Evolutionary conservation across 1,139 yeast species (phyloP), one percentile per base, ranked within the genome.

Genomic region (Saccharomyces hybrid): DNA sequence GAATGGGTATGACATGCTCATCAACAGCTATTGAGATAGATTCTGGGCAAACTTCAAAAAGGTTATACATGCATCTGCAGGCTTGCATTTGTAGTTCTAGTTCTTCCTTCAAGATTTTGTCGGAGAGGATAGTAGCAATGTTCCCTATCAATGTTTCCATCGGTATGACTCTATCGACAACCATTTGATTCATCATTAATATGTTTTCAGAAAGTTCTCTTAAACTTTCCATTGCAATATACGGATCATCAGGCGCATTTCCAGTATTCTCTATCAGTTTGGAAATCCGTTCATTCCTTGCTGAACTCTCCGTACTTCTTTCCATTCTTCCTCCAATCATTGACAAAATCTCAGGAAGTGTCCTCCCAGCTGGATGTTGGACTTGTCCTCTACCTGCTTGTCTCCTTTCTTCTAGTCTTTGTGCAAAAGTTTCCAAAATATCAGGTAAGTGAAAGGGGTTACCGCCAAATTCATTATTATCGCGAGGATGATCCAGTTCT

Each of bases 21-120:
- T 79, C 77, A 6, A 88, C 84, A 4, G 90, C 84, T 53, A 78
- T 80, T 55, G 80, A 79, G 11, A 85, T 79, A 51, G 84, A 80
- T 51, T 86, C 86, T 21, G 83, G 82, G 60, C 85, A 80, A 4
- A 87, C 88, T 66, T 90, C 97, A 58, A 90, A 73, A 53, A 91
- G 73, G 67, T 89, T 91, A 68, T 88, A 86, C 24, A 91, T 74
- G 66, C 97, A 88, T 51, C 97, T 79, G 65, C 96, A 88, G 0
- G 96, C 87, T 52, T 88, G 85, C 48, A 93, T 72, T 67, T 88
- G 93, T 42, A 91, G 69, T 65, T 93, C 97, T 50, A 88, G 74
- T 61, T 86, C 87, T 24, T 83, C 88, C 28, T 78, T 79, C 54
- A 84, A 76, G 2, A 66, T 55, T 0, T 87, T 84, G 56, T 82